Evolutionary conservation across 768 basidiomycete species (phyloP).

Genomic region (Heimioporus sp.): DNA sequence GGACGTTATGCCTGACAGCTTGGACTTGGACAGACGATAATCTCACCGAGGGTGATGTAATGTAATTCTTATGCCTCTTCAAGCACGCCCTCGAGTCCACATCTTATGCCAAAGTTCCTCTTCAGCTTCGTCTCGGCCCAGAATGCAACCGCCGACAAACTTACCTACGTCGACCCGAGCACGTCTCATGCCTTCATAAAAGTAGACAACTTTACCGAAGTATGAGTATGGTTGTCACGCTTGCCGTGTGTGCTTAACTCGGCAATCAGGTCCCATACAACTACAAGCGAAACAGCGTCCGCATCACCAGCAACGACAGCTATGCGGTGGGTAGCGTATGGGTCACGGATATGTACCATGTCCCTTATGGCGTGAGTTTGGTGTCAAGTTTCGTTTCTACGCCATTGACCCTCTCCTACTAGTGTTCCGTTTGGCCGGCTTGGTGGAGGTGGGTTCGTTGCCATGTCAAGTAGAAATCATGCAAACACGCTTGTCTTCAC

Average conservation of each 20-base stretch:
- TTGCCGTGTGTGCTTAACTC: not conserved
- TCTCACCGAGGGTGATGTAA: slow-evolving; percentile 63
- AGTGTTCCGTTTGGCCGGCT: slow-evolving; percentile 76
- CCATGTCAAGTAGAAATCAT: not conserved
- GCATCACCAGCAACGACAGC: slow-evolving; percentile 56
- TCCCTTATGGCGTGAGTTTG: slow-evolving; percentile 56
- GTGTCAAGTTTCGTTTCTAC: not conserved
- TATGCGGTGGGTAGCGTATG: slow-evolving; percentile 61
- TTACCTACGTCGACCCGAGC: slow-evolving; percentile 58
- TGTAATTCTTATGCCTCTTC: slow-evolving; percentile 31
- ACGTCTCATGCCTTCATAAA: slow-evolving; percentile 75
- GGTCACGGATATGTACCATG: slow-evolving; percentile 63
- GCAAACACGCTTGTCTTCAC: not conserved
- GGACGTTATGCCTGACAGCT: not conserved
- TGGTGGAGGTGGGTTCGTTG: slow-evolving; percentile 41
- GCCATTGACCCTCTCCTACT: not conserved
- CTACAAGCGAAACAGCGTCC: slow-evolving; percentile 64
- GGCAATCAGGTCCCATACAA: slow-evolving; percentile 33
- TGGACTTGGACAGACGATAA: slow-evolving; percentile 51
- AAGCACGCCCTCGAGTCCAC: not conserved
- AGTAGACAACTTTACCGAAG: slow-evolving; percentile 66
- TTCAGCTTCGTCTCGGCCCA: slow-evolving; percentile 46
- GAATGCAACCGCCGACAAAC: slow-evolving; percentile 44
- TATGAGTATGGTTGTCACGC: slow-evolving; percentile 23
- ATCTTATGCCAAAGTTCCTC: slow-evolving; percentile 5